Evolutionary conservation across 371 early-diverging fungal species (phyloP).

Genomic region (Blakeslea trispora): DNA sequence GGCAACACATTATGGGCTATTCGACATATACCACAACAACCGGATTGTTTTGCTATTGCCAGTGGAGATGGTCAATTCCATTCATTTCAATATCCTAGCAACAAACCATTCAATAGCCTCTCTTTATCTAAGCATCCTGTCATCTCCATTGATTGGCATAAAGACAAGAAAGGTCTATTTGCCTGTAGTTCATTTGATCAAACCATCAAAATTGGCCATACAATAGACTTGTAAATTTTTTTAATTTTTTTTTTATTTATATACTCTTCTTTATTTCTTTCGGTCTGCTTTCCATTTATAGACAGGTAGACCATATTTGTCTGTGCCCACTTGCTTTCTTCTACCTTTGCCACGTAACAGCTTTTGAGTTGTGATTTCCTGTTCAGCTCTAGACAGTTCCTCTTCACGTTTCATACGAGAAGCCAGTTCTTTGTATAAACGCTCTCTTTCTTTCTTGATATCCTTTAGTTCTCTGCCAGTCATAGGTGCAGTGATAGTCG

Average conservation of each 20-base stretch:
- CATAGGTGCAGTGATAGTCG: slow-evolving; percentile 39
- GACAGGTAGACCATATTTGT: slow-evolving; percentile 75
- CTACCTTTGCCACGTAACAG: slow-evolving; percentile 80
- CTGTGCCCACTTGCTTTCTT: slow-evolving; percentile 81
- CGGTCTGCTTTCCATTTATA: slow-evolving; percentile 94
- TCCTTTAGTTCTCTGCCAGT: slow-evolving; percentile 31
- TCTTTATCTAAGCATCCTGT: slow-evolving; percentile 43
- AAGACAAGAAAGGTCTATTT: slow-evolving; percentile 54
- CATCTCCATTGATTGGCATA: slow-evolving; percentile 55
- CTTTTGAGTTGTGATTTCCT: slow-evolving; percentile 80
- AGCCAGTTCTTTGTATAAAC: slow-evolving; percentile 66
- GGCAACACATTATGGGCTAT: slow-evolving; percentile 77
- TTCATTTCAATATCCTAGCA: slow-evolving; percentile 48
- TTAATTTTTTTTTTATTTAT: too few species aligned
- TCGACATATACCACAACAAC: slow-evolving; percentile 70
- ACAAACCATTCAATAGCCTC: slow-evolving; percentile 10
- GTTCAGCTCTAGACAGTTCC: slow-evolving; percentile 68
- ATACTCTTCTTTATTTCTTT: too few species aligned
- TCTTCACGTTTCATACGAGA: slow-evolving; percentile 81
- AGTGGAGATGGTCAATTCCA: slow-evolving; percentile 60
- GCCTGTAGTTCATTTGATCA: slow-evolving; percentile 56
- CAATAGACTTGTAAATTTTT: too few species aligned
- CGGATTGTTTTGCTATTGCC: slow-evolving; percentile 63
- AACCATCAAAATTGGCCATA: slow-evolving; percentile 44
- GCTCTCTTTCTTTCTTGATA: slow-evolving; percentile 50